Conservation (phyloP, 1,284 basidiomycete species). For the Amylostereum areolatum region DNA sequence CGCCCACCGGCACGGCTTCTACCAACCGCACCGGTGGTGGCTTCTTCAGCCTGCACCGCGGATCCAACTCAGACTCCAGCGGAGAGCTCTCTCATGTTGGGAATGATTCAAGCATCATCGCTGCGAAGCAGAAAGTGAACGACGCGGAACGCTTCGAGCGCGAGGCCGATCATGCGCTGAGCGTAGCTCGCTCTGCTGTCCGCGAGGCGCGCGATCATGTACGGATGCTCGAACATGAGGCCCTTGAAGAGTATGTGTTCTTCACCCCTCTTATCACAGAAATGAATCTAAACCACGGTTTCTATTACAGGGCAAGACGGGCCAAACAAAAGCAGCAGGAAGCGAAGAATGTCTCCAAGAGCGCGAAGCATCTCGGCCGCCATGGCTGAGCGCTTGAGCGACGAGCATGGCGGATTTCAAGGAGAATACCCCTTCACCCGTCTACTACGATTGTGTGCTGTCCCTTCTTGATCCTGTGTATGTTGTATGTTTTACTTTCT, state of each 20-base stretch:
- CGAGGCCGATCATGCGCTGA: constrained; percentile 48
- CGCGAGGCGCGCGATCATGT: constrained; percentile 49
- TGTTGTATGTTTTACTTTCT: too few species aligned
- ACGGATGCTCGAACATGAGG: constrained; percentile 45
- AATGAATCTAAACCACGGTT: too few species aligned
- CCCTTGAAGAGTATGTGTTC: constrained; percentile 49
- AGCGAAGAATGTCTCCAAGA: constrained; percentile 51
- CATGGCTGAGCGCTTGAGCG: constrained; percentile 32
- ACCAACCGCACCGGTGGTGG: background rate
- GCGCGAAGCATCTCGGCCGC: constrained; percentile 46
- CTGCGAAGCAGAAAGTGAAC: constrained; percentile 45
- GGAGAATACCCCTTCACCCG: too few species aligned
- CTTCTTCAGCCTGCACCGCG: background rate
- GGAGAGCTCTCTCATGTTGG: constrained; percentile 14
- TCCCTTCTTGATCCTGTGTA: too few species aligned
- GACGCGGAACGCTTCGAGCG: constrained; percentile 51
- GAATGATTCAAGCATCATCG: constrained; percentile 45
- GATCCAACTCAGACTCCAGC: constrained; percentile 4
- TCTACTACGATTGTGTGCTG: too few species aligned
- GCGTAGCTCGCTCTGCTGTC: constrained; percentile 38
- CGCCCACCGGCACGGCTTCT: background rate
- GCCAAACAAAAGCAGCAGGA: constrained; percentile 56
- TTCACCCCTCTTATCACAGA: background rate
- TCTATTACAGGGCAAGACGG: constrained; percentile 37
- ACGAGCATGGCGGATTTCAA: background rate